Base-by-base conservation (phyloP, 768 basidiomycete species). In the Daedaleopsis sinensis region DNA sequence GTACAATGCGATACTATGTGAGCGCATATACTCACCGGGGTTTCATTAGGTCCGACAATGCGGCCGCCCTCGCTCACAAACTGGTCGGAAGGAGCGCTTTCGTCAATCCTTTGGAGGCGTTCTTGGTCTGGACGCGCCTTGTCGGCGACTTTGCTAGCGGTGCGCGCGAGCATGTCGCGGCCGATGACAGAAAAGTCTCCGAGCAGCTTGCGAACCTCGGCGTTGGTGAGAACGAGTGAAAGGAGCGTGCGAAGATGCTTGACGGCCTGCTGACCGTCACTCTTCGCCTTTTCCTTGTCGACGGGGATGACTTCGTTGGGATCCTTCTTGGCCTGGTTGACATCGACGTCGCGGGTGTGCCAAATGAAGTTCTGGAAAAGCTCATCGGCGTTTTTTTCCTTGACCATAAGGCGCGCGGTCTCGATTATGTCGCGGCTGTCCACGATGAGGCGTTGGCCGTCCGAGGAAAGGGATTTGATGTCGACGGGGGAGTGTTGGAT, bases 281-380 rank as follows among this genome's bases (percentile, higher is more conserved):
- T 51, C 56, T 51, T 47, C 16, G 48, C 43, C 59, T 77, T 89
- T 1, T 79, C 77, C 61, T 80, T 79, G 61, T 83, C 81, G n/a
- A 84, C 78, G n/a, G 84, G 82, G 57, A 75, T 65, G 35, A 72
- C 68, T 58, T 73, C 78, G 59, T 65, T 72, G 23, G 79, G 73
- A 57, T 78, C 79, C 46, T 73, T 76, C 74, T 80, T 82, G 39
- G 72, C 69, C 61, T 77, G 71, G 57, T 71, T 77, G 44, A 80
- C 68, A 55, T 82, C 72, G 19, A 88, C 76, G 39, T 83, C 82
- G 37, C 83, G 78, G 1, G 91, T 93, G 62, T 88, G 84, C 90
- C 90, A 95, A 43, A 96, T 74, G 66, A 96, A 96, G 68, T 91
- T 89, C 75, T 98, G 96, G 73, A 97, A 81, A 43, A 98, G 82